phyloP scores from a whole-genome alignment of 495 filamentous ascomycete genomes.

The Xeromyces bisporus region DNA sequence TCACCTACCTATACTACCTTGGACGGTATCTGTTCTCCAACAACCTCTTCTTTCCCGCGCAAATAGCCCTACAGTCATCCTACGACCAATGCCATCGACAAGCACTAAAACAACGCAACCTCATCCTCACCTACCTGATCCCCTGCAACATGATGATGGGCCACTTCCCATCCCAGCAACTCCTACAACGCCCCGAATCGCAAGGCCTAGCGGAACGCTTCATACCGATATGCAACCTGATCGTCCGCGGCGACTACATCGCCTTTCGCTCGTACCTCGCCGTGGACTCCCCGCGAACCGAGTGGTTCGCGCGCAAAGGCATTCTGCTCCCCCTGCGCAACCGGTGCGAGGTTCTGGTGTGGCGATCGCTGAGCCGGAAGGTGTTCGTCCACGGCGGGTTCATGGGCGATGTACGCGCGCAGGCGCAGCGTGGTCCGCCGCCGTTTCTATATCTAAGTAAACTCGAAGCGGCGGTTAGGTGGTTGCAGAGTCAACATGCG shows the following conservation, averaged over 20 bases:
- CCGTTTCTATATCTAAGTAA: constrained; percentile 28
- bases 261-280: constrained; percentile 54
- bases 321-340: constrained; percentile 55
- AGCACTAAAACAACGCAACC: constrained; percentile 52
- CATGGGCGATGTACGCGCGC: constrained; percentile 26
- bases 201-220: constrained; percentile 53
- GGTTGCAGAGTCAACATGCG: constrained; percentile 21
- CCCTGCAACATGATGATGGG: constrained; percentile 71
- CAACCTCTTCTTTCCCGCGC: constrained; percentile 60
- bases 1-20: constrained; percentile 88
- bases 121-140: constrained; percentile 74
- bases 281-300: constrained; percentile 25
- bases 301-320: constrained; percentile 64
- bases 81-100: constrained; percentile 58
- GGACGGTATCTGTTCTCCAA: constrained; percentile 77
- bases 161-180: constrained; percentile 51
- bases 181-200: constrained; percentile 59
- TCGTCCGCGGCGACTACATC: constrained; percentile 62
- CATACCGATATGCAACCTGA: constrained; percentile 52
- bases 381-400: constrained; percentile 50
- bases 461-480: constrained; percentile 20
- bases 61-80: constrained; percentile 54
- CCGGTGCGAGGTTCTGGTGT: constrained; percentile 63
- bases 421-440: constrained; percentile 24
- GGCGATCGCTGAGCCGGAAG: constrained; percentile 65